These are phyloP conservation scores for Cucurbitaria berberidis DNA, from an alignment of 2,329 filamentous ascomycete species.

Conservation along the genomic window DNA sequence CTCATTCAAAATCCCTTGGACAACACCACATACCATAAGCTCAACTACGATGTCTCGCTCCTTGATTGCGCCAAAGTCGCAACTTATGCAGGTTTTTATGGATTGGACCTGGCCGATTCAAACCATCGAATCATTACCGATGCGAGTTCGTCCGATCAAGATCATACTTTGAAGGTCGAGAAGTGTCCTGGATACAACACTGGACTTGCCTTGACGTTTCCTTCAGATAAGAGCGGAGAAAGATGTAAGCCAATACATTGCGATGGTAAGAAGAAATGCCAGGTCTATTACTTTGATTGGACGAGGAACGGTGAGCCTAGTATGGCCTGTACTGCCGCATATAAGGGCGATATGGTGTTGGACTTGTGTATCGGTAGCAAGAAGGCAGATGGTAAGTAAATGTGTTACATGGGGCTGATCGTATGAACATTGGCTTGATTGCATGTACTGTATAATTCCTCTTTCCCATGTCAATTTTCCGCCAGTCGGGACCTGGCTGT, in stretches of 20 bases:
- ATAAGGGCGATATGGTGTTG: constrained; percentile 19
- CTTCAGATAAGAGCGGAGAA: neutral
- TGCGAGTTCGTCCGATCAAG: neutral
- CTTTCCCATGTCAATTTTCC: too few relatives aligned
- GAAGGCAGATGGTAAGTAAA: neutral
- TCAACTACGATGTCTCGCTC: constrained; percentile 23
- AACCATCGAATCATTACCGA: constrained; percentile 10
- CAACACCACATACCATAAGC: constrained; percentile 4
- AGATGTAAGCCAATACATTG: constrained; percentile 18
- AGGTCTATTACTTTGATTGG: constrained; percentile 24
- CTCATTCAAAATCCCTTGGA: constrained; percentile 1
- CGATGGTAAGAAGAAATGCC: constrained; percentile 9
- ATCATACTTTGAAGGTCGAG: constrained; percentile 12
- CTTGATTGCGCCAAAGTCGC: constrained; percentile 13
- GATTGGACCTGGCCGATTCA: neutral
- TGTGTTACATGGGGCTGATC: neutral
- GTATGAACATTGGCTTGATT: neutral
- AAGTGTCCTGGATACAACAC: constrained; percentile 24
- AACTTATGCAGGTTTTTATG: neutral
- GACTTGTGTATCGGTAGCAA: constrained; percentile 13
- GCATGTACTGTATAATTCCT: neutral
- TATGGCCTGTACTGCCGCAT: constrained; percentile 18
- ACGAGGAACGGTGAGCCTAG: constrained; percentile 19
- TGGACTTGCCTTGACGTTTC: constrained; percentile 18
- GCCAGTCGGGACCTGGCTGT: too few relatives aligned